Conservation (phyloP, 805 yeast genomes). For the Ascoidea asiatica region DNA sequence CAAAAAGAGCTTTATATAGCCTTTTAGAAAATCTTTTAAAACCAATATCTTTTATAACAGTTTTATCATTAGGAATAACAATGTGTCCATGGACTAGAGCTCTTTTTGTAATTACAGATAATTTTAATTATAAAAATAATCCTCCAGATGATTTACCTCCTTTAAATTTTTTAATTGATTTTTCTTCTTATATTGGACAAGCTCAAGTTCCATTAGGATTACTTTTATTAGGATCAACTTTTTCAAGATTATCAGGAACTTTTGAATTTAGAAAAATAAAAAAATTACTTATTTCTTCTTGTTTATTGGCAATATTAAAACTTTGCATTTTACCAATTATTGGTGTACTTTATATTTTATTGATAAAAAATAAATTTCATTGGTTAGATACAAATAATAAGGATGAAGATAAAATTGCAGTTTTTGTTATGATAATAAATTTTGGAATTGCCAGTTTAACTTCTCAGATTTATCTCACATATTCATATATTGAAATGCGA, state of each 20-base stretch:
- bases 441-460: slow-evolving; percentile 85
- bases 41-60: slow-evolving; percentile 63
- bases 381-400: slow-evolving; percentile 31
- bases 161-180: slow-evolving; percentile 73
- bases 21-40: slow-evolving; percentile 39
- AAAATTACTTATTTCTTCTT: slow-evolving; percentile 40
- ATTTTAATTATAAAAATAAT: slow-evolving; percentile 32
- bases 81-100: slow-evolving; percentile 84
- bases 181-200: slow-evolving; percentile 63
- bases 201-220: slow-evolving; percentile 87
- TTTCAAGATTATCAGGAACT: slow-evolving; percentile 57
- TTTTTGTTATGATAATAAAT: slow-evolving; percentile 60
- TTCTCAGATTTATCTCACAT: slow-evolving; percentile 75
- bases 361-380: slow-evolving; percentile 48
- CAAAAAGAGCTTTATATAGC: too few species aligned
- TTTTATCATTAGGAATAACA: slow-evolving; percentile 49
- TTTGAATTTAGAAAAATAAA: slow-evolving; percentile 35
- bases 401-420: slow-evolving; percentile 37
- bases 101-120: slow-evolving; percentile 39
- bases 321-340: slow-evolving; percentile 66
- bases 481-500: slow-evolving; percentile 71
- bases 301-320: slow-evolving; percentile 41
- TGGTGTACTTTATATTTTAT: slow-evolving; percentile 58
- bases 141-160: slow-evolving; percentile 88
- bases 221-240: slow-evolving; percentile 72